Conservation (phyloP, 1,284 basidiomycete species). For the Pseudozyma hubeiensis region DNA sequence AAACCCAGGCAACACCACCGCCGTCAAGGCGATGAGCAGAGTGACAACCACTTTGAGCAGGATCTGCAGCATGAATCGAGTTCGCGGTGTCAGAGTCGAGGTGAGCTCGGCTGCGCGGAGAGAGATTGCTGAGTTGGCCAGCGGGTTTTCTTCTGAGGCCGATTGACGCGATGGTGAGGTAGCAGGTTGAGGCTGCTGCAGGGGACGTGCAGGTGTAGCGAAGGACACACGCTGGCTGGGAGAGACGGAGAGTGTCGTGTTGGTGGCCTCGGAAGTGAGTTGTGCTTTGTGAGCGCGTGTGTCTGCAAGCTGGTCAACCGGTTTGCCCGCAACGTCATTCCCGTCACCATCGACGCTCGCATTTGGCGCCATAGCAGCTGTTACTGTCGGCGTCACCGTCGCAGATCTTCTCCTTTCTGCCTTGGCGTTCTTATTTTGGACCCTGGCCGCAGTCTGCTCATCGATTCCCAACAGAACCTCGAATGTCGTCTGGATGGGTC, state of each 20-base stretch:
- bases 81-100: slow-evolving; percentile 18
- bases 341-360: background rate
- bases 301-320: background rate
- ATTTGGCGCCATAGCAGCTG: background rate
- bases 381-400: background rate
- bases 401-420: slow-evolving; percentile 18
- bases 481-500: slow-evolving; percentile 73
- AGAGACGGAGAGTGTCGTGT: slow-evolving; percentile 25
- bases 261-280: slow-evolving; percentile 12
- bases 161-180: background rate
- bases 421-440: slow-evolving; percentile 9
- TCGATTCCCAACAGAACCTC: slow-evolving; percentile 64
- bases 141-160: slow-evolving; percentile 28
- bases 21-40: slow-evolving; percentile 53
- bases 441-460: slow-evolving; percentile 23
- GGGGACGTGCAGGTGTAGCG: slow-evolving; percentile 8
- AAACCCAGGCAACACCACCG: slow-evolving; percentile 80
- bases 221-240: slow-evolving; percentile 41
- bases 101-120: slow-evolving; percentile 34
- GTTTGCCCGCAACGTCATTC: background rate
- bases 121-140: slow-evolving; percentile 48
- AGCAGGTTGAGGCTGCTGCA: background rate
- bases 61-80: slow-evolving; percentile 17
- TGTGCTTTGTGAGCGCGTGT: background rate
- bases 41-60: slow-evolving; percentile 52